Evolutionary conservation across 257 asterid species (phyloP).

Genomic region (Galeopsis tetrahit): DNA sequence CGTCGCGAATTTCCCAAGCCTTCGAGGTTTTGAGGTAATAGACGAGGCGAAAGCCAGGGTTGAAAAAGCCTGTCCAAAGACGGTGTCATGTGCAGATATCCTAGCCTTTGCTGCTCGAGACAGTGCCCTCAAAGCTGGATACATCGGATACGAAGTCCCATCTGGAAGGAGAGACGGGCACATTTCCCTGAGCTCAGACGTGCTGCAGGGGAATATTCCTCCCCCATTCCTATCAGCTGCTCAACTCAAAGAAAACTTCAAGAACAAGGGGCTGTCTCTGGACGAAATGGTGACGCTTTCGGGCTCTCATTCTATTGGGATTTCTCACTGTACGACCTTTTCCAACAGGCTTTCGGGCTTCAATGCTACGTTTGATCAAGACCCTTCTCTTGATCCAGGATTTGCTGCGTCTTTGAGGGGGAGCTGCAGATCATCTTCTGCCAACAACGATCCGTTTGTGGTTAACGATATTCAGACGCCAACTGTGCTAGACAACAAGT

Average conservation of each 20-base stretch:
- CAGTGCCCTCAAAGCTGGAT: slow-evolving; percentile 50
- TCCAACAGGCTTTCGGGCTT: slow-evolving; percentile 43
- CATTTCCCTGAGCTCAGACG: slow-evolving; percentile 48
- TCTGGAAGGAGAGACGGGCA: slow-evolving; percentile 62
- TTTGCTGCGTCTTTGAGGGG: slow-evolving; percentile 45
- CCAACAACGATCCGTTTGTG: not conserved
- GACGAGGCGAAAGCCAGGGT: slow-evolving; percentile 54
- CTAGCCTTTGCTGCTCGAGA: slow-evolving; percentile 66
- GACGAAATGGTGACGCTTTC: slow-evolving; percentile 77
- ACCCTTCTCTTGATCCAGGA: slow-evolving; percentile 48
- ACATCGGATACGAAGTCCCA: slow-evolving; percentile 47
- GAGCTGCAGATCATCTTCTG: slow-evolving; percentile 41
- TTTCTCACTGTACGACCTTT: slow-evolving; percentile 57
- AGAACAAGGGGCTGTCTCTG: slow-evolving; percentile 52
- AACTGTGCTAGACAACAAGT: not conserved
- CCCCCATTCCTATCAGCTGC: slow-evolving; percentile 48
- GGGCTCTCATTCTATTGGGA: slow-evolving; percentile 66
- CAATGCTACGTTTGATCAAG: slow-evolving; percentile 39
- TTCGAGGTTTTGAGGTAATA: slow-evolving; percentile 61
- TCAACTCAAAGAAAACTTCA: slow-evolving; percentile 48
- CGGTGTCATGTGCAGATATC: slow-evolving; percentile 66
- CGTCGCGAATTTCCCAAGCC: slow-evolving; percentile 44
- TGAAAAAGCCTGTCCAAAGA: slow-evolving; percentile 48
- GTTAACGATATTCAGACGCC: slow-evolving; percentile 8
- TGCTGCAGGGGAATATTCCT: slow-evolving; percentile 41